Conservation (phyloP, 2,329 filamentous ascomycete genomes). For the Fonsecaea pedrosoi region DNA sequence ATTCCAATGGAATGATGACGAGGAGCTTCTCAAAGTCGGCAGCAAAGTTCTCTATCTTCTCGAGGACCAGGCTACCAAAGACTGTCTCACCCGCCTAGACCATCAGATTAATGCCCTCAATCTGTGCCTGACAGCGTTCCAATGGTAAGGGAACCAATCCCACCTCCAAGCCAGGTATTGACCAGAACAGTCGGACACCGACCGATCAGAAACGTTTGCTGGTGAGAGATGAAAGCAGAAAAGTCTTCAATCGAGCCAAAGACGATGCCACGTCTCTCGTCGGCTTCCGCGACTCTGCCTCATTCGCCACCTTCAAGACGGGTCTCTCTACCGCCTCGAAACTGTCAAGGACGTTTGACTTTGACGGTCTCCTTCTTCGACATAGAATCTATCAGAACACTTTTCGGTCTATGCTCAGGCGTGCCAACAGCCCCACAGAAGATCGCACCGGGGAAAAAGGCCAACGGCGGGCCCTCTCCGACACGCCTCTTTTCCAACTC, state of each 20-base stretch:
- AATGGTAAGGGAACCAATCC: constrained; percentile 31
- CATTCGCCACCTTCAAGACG: constrained; percentile 21
- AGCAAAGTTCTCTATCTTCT: constrained; percentile 33
- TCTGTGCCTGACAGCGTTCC: constrained; percentile 35
- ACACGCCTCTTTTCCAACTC: constrained; percentile 16
- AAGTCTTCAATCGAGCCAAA: constrained; percentile 33
- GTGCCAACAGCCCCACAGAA: constrained; percentile 28
- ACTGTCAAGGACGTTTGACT: constrained; percentile 35
- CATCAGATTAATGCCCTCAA: constrained; percentile 38
- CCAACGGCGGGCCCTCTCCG: constrained; percentile 18
- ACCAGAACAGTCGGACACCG: constrained; percentile 29
- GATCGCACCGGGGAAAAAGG: constrained; percentile 2
- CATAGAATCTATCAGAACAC: constrained; percentile 36
- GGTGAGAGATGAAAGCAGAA: constrained; percentile 27
- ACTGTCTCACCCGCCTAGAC: constrained; percentile 30
- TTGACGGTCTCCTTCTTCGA: constrained; percentile 35
- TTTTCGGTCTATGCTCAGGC: constrained; percentile 32
- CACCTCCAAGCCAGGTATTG: background rate
- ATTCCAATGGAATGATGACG: constrained; percentile 29
- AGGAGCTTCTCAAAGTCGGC: constrained; percentile 23
- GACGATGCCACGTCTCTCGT: constrained; percentile 39
- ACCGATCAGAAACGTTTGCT: constrained; percentile 34
- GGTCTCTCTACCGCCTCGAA: constrained; percentile 20
- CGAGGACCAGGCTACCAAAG: constrained; percentile 31
- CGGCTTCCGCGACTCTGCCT: constrained; percentile 34